Evolutionary conservation across 2,329 filamentous ascomycete genomes (phyloP).

Genomic region (Zymoseptoria pseudotritici): DNA sequence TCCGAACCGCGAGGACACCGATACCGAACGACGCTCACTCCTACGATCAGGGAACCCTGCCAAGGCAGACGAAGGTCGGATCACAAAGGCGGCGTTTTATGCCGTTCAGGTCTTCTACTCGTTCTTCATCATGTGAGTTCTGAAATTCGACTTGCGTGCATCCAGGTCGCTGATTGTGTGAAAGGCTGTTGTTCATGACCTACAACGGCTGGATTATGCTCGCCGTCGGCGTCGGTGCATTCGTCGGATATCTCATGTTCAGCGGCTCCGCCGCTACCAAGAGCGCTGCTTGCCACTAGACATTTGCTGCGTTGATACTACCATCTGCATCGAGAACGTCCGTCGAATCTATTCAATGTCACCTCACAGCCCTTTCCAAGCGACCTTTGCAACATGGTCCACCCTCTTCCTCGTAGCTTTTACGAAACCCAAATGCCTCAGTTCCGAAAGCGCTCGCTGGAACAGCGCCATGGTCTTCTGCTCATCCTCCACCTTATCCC

Average conservation of each 20-base stretch:
- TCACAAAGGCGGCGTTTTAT: constrained; percentile 78
- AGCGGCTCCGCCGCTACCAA: constrained; percentile 66
- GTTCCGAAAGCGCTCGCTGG: constrained; percentile 75
- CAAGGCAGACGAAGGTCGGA: constrained; percentile 47
- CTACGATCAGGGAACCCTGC: constrained; percentile 39
- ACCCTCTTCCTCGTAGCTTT: constrained; percentile 85
- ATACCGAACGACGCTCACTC: constrained; percentile 56
- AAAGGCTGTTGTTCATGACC: constrained; percentile 98
- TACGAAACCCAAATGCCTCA: constrained; percentile 78
- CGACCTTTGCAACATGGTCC: constrained; percentile 81
- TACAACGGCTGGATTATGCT: constrained; percentile 99
- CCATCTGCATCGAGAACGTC: not conserved
- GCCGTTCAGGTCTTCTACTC: constrained; percentile 95
- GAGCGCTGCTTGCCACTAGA: constrained; percentile 82
- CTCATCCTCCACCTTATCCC: constrained; percentile 35
- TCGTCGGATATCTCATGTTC: constrained; percentile 79
- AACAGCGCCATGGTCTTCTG: constrained; percentile 55
- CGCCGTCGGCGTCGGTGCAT: constrained; percentile 79
- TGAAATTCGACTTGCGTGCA: not conserved
- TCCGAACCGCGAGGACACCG: constrained; percentile 1
- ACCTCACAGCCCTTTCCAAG: constrained; percentile 64
- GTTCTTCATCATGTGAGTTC: constrained; percentile 95
- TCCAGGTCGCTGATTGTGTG: not conserved
- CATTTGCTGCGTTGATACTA: not conserved
- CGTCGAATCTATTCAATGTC: not conserved